phyloP scores from a whole-genome alignment of 257 asterid species.

The Eustoma russellianum region DNA sequence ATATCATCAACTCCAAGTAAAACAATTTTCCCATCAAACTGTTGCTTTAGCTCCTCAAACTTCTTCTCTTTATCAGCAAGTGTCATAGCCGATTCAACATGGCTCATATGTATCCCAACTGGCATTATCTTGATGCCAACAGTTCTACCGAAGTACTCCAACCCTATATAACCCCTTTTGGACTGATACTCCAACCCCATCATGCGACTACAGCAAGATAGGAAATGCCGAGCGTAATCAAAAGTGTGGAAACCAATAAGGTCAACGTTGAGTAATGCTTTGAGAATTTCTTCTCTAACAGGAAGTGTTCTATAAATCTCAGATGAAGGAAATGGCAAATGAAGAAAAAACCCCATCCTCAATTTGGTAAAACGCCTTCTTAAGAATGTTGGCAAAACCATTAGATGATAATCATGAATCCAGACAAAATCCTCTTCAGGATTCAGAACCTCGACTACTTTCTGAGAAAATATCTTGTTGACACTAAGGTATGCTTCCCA shows the following conservation, averaged over 20 bases:
- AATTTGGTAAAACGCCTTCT: slow-evolving; percentile 67
- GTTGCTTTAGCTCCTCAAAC: slow-evolving; percentile 58
- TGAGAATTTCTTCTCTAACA: slow-evolving; percentile 82
- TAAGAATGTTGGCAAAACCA: slow-evolving; percentile 81
- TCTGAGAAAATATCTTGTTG: slow-evolving; percentile 67
- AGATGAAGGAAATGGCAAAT: slow-evolving; percentile 89
- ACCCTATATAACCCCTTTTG: slow-evolving; percentile 83
- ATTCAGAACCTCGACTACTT: slow-evolving; percentile 70
- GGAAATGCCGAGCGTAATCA: slow-evolving; percentile 89
- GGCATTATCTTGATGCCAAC: slow-evolving; percentile 95
- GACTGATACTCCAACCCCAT: slow-evolving; percentile 86
- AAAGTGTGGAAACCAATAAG: slow-evolving; percentile 93
- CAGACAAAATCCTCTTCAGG: slow-evolving; percentile 84
- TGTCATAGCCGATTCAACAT: slow-evolving; percentile 67
- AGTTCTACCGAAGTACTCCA: slow-evolving; percentile 87
- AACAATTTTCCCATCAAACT: slow-evolving; percentile 66
- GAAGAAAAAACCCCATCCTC: slow-evolving; percentile 93
- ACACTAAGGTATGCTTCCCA: slow-evolving; percentile 84
- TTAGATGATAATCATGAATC: slow-evolving; percentile 83
- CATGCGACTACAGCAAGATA: slow-evolving; percentile 91
- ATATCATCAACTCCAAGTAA: slow-evolving; percentile 84
- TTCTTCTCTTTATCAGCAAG: slow-evolving; percentile 59
- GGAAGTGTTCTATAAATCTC: slow-evolving; percentile 88
- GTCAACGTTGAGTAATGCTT: slow-evolving; percentile 75
- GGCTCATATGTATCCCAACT: slow-evolving; percentile 85